These are phyloP conservation scores for Pleurotus eryngii DNA, from an alignment of 768 basidiomycete species.

Conservation along the genomic window DNA sequence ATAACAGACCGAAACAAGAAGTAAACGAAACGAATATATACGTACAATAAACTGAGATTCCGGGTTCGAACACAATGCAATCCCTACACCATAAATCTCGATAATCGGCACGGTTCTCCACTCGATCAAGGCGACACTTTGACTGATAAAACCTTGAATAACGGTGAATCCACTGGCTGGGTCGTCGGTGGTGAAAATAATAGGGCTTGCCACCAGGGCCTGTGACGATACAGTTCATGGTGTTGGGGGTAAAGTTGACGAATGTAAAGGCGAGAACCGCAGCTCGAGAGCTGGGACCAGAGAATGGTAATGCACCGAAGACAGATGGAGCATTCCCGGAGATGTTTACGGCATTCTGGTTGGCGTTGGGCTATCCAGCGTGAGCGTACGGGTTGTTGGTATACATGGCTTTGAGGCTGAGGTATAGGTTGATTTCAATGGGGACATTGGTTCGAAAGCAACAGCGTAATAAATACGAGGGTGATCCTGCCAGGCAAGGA, in stretches of 20 bases:
- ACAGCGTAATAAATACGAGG: too few relatives aligned
- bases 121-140: conserved; percentile 51
- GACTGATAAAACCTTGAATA: conserved; percentile 46
- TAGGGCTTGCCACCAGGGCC: conserved; percentile 45
- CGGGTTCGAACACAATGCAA: too few relatives aligned
- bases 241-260: conserved; percentile 41
- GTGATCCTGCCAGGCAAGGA: too few relatives aligned
- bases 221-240: conserved; percentile 54
- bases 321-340: conserved; percentile 35
- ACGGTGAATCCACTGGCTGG: conserved; percentile 50
- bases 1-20: too few relatives aligned
- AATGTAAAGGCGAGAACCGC: conserved; percentile 41
- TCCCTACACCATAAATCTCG: conserved; percentile 55
- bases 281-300: conserved; percentile 27
- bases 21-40: too few relatives aligned
- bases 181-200: conserved; percentile 50
- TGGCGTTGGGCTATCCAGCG: conserved; percentile 15
- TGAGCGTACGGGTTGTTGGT: conserved; percentile 31
- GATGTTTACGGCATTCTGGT: conserved; percentile 21
- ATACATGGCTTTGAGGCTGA: conserved; percentile 4
- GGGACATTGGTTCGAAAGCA: too few relatives aligned
- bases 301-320: conserved; percentile 63
- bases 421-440: too few relatives aligned
- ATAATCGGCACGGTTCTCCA: conserved; percentile 50
- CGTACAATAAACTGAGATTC: too few relatives aligned